These are phyloP conservation scores for Sclerotinia spermophila DNA, from an alignment of 2,329 filamentous ascomycete species.

Conservation along the genomic window DNA sequence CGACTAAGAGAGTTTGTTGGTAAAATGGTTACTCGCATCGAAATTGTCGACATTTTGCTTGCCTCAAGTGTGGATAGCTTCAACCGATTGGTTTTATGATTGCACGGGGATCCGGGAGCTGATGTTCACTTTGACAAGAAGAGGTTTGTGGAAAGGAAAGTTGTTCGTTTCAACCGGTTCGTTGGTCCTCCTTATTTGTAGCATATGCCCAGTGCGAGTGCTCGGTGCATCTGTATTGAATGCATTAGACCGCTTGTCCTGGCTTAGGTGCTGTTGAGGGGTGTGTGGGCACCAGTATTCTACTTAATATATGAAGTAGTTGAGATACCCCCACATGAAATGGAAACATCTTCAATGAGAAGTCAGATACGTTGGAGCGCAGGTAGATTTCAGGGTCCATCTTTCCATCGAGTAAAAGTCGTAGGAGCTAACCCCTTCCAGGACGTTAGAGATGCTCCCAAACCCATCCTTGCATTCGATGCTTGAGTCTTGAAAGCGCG, in stretches of 20 bases:
- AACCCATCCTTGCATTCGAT: not conserved
- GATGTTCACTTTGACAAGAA: not conserved
- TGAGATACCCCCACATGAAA: too few species aligned
- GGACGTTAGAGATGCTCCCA: not conserved
- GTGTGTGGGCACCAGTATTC: not conserved
- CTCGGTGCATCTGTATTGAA: not conserved
- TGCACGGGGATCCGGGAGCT: not conserved
- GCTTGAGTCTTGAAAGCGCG: not conserved
- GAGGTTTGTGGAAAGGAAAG: not conserved
- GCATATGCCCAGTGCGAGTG: not conserved
- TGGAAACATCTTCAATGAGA: too few species aligned
- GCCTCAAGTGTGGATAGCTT: not conserved
- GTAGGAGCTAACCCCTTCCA: not conserved
- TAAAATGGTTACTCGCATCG: slow-evolving; percentile 19
- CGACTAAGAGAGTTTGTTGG: slow-evolving; percentile 25
- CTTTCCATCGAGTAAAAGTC: not conserved
- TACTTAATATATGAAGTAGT: not conserved
- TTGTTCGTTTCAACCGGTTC: not conserved
- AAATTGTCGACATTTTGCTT: slow-evolving; percentile 22
- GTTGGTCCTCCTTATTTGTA: not conserved
- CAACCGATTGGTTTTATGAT: not conserved
- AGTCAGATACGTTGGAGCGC: not conserved
- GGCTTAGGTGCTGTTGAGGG: not conserved
- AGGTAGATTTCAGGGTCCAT: not conserved
- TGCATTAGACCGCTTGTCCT: not conserved